These are phyloP conservation scores for Medicago truncatula DNA, from an alignment of 306 rosid species.

Conservation along the genomic window DNA sequence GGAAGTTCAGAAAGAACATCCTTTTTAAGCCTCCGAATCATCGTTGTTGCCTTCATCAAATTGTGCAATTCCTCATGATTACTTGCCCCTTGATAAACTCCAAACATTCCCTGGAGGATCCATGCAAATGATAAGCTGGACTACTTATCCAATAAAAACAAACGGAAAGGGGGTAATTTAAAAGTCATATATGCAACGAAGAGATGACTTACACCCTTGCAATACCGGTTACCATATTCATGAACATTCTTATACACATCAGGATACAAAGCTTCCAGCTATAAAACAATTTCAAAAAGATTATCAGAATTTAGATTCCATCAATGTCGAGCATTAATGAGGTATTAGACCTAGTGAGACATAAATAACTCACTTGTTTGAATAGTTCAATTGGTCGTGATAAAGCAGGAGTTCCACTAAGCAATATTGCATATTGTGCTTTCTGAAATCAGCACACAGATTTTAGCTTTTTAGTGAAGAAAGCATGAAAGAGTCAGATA, in stretches of 20 bases:
- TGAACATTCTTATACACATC: constrained; percentile 83
- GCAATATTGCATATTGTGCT: constrained; percentile 84
- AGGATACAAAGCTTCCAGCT: constrained; percentile 98
- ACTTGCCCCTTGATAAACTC: constrained; percentile 96
- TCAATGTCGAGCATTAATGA: constrained; percentile 25
- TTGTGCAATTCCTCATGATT: constrained; percentile 96
- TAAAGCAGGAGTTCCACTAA: constrained; percentile 99
- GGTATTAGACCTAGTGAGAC: constrained; percentile 17
- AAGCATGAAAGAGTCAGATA: constrained; percentile 35
- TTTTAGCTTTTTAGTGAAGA: constrained; percentile 31
- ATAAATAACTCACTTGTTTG: constrained; percentile 70
- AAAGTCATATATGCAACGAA: constrained; percentile 23
- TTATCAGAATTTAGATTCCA: constrained; percentile 32
- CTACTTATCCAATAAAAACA: constrained; percentile 29
- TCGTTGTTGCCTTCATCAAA: constrained; percentile 88
- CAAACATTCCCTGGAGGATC: constrained; percentile 74
- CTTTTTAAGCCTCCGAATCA: constrained; percentile 95
- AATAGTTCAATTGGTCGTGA: constrained; percentile 93
- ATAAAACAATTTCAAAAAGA: constrained; percentile 47
- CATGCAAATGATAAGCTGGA: constrained; percentile 24
- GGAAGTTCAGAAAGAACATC: constrained; percentile 96
- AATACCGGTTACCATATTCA: constrained; percentile 90
- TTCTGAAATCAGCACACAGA: constrained; percentile 57
- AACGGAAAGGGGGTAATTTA: constrained; percentile 35
- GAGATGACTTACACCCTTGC: constrained; percentile 93